Conservation (phyloP, 805 yeast genomes). For the Zygosaccharomyces bailii region DNA sequence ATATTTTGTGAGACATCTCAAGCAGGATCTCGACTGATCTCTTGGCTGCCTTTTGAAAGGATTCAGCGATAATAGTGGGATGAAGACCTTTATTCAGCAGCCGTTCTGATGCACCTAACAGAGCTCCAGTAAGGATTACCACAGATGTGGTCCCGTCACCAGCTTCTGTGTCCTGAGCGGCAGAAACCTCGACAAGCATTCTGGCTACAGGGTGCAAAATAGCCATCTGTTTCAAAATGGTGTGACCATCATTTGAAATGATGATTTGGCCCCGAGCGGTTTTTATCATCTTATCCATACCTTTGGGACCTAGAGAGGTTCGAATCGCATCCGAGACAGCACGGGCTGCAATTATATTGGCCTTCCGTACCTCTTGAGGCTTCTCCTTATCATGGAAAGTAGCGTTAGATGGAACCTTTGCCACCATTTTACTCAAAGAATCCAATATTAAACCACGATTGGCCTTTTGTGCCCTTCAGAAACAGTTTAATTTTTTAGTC, state of each 20-base stretch:
- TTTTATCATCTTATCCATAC: slow-evolving; percentile 99
- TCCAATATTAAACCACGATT: background rate
- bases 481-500: background rate
- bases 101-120: slow-evolving; percentile 92
- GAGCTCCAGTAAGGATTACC: slow-evolving; percentile 90
- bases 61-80: slow-evolving; percentile 91
- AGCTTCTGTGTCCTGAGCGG: slow-evolving; percentile 98
- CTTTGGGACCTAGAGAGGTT: slow-evolving; percentile 96
- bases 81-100: slow-evolving; percentile 87
- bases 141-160: slow-evolving; percentile 99
- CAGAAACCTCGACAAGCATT: slow-evolving; percentile 95
- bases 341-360: slow-evolving; percentile 86
- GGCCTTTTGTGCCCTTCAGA: background rate
- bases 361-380: slow-evolving; percentile 89
- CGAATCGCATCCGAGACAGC: slow-evolving; percentile 95
- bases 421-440: slow-evolving; percentile 19
- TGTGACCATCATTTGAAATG: slow-evolving; percentile 97
- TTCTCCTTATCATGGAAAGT: slow-evolving; percentile 90
- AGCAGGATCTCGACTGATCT: slow-evolving; percentile 77
- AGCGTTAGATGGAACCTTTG: slow-evolving; percentile 61
- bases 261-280: slow-evolving; percentile 89
- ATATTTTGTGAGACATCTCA: slow-evolving; percentile 80
- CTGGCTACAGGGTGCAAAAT: slow-evolving; percentile 98
- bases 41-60: slow-evolving; percentile 83
- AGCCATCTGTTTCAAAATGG: slow-evolving; percentile 95